Evolutionary conservation across 768 basidiomycete genomes (phyloP).

Genomic region (Tulasnella sp.): DNA sequence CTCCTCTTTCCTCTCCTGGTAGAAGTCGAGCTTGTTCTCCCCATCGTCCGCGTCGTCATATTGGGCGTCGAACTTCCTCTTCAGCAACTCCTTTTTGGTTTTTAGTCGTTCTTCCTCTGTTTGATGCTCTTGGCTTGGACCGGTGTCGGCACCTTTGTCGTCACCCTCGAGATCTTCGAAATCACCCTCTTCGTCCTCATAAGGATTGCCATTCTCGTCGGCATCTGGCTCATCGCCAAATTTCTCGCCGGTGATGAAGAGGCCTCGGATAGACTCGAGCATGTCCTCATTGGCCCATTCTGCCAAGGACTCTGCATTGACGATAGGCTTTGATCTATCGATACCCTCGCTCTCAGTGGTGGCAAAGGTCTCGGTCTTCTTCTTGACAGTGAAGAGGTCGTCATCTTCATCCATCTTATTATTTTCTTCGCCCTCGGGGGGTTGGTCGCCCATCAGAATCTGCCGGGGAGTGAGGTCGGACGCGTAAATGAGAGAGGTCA

Average conservation of each 20-base stretch:
- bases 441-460: slow-evolving; percentile 37
- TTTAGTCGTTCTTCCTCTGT: slow-evolving; percentile 41
- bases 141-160: slow-evolving; percentile 20
- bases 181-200: slow-evolving; percentile 30
- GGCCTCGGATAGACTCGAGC: slow-evolving; percentile 69
- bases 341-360: slow-evolving; percentile 35
- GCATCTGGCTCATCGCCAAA: slow-evolving; percentile 30
- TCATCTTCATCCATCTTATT: slow-evolving; percentile 33
- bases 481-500: slow-evolving; percentile 77
- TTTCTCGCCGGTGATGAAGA: slow-evolving; percentile 75
- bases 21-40: slow-evolving; percentile 63
- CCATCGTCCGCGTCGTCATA: slow-evolving; percentile 73
- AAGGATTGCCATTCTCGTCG: slow-evolving; percentile 29
- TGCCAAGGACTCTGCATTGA: slow-evolving; percentile 40
- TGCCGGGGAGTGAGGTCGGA: slow-evolving; percentile 54
- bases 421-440: slow-evolving; percentile 20
- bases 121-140: neutral
- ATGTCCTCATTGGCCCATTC: slow-evolving; percentile 79
- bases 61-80: slow-evolving; percentile 92
- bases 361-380: slow-evolving; percentile 25
- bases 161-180: slow-evolving; percentile 33
- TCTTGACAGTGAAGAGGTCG: slow-evolving; percentile 66
- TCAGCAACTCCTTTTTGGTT: slow-evolving; percentile 80
- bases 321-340: slow-evolving; percentile 56
- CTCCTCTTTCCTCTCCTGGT: slow-evolving; percentile 82